Base-by-base conservation (phyloP, 768 basidiomycete species). In the Peribolospora kevripleyi region DNA sequence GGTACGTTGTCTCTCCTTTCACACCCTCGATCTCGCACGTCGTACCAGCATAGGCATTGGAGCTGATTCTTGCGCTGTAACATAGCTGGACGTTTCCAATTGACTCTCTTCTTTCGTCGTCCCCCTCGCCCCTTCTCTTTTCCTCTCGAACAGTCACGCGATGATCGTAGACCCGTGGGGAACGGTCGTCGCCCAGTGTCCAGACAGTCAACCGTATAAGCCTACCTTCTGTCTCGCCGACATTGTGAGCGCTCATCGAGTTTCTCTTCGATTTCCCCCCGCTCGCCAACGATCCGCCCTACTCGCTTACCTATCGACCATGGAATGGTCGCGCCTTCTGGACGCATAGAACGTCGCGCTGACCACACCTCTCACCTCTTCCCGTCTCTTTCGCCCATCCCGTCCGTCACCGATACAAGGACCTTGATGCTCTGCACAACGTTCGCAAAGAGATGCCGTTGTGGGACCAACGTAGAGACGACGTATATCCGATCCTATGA, bases 161-260 rank as follows among this genome's bases (percentile, higher is more conserved):
- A 51, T 59, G 50, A 62, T 63, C 51, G 50, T 64, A 45, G 55
- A 56, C 25, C 62, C 62, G 0, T 64, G 63, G 63, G 63, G 63
- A 0, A 46, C 41, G 2, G 48, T 63, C 7, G 0, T 63, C 41
- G 63, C 63, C 1, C 57, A 56, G 25, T 55, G 50, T n/a, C 7
- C 39, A 9, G 10, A 38, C 48, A 25, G 2, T 50, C 8, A 38
- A 14, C 14, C 14, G 39, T 9, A 14, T 3, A 9, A 38, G 39
- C 25, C 39, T 50, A 38, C 14, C 14, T 9, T 50, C 25, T 25
- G 25, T 50, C 48, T 36, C 39, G 8, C 48, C 10, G 9, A 50
- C 10, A 50, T 50, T 14, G 48, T 50, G 14, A 50, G 48, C 39
- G n/a, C 14, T 38, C 40, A 25, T 25, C 25, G 25, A 25, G 25